Evolutionary conservation across 2,329 filamentous ascomycete species (phyloP).

Genomic region (Alternaria gansuensis): DNA sequence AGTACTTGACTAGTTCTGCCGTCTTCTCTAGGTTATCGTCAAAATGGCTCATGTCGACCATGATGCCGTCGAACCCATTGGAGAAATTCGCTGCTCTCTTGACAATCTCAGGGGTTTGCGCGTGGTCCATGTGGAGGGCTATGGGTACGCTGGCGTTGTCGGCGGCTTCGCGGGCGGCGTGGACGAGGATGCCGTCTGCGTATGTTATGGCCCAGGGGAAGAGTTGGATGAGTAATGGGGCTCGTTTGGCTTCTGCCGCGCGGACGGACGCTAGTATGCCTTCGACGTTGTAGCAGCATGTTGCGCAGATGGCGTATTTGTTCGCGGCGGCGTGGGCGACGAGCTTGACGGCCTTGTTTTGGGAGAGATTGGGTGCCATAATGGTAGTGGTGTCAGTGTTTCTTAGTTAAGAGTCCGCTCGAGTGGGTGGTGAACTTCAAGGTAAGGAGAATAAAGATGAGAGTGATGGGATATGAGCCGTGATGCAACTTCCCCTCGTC

Average conservation of each 20-base stretch:
- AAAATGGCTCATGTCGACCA: conserved; percentile 77
- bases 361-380: conserved; percentile 62
- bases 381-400: not conserved
- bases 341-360: conserved; percentile 56
- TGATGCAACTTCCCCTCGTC: conserved; percentile 21
- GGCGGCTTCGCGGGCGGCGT: conserved; percentile 57
- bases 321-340: conserved; percentile 65
- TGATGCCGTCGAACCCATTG: conserved; percentile 47
- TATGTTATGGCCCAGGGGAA: conserved; percentile 79
- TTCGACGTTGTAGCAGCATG: conserved; percentile 75
- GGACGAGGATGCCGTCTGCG: conserved; percentile 61
- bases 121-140: conserved; percentile 72
- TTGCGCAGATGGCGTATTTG: conserved; percentile 67
- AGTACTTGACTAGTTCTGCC: conserved; percentile 68
- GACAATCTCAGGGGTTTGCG: conserved; percentile 70
- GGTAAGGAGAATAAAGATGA: not conserved
- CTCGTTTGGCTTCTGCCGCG: conserved; percentile 72
- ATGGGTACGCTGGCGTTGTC: conserved; percentile 62
- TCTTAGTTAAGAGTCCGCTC: not conserved
- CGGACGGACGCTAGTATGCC: conserved; percentile 73
- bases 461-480: not conserved
- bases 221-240: conserved; percentile 75
- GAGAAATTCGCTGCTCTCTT: conserved; percentile 64
- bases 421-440: not conserved
- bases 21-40: conserved; percentile 74